A percentile compares a stretch with the other conserved stretches of the same genome.
phyloP scores from a whole-genome alignment of 331 rosid genomes.

The Quercus phellos region DNA sequence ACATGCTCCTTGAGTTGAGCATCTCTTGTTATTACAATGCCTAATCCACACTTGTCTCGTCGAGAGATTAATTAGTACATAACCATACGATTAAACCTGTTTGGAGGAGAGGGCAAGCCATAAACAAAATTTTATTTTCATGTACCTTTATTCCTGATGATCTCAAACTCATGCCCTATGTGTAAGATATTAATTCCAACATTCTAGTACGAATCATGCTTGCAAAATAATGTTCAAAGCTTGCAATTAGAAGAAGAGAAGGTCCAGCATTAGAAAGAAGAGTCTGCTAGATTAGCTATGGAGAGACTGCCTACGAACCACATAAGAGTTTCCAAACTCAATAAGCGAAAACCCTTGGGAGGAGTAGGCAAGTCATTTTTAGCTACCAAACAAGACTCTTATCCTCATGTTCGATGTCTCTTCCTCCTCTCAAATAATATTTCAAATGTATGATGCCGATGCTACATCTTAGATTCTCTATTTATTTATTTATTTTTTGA shows the following conservation, averaged over 20 bases:
- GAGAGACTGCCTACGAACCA: constrained; percentile 4
- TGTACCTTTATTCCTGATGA: background rate
- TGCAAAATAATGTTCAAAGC: background rate
- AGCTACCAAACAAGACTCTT: no score
- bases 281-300: constrained; percentile 11
- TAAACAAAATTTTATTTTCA: background rate
- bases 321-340: background rate
- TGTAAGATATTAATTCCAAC: background rate
- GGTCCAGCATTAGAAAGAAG: constrained; percentile 17
- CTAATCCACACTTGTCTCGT: no score
- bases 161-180: background rate
- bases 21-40: no score
- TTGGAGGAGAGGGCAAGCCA: background rate
- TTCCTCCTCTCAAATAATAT: no score
- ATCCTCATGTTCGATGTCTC: no score
- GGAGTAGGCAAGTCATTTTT: no score
- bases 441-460: no score
- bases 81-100: background rate
- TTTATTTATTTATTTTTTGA: no score
- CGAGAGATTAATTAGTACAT: no score
- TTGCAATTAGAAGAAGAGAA: background rate
- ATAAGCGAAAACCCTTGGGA: background rate
- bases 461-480: no score
- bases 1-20: no score
- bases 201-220: background rate